Percentiles rank a stretch among this genome's conserved stretches.
Evolutionary conservation across 306 rosid species (phyloP).

Genomic region (Clitoria ternatea): DNA sequence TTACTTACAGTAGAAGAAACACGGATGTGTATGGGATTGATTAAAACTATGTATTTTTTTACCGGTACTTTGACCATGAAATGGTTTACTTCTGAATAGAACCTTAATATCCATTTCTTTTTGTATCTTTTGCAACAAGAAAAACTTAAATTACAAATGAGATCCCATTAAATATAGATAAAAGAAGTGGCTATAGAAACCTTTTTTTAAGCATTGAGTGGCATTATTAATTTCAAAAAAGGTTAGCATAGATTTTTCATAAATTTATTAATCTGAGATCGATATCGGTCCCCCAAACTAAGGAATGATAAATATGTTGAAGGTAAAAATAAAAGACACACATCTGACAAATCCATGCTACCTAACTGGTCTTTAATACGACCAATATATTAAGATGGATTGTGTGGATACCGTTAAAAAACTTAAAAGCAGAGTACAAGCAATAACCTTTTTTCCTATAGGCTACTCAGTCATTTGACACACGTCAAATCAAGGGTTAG

Average conservation of each 20-base stretch:
- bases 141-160: not conserved
- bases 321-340: no score
- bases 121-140: not conserved
- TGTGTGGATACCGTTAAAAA: no score
- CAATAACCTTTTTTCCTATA: no score
- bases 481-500: no score
- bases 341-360: no score
- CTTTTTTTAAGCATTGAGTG: not conserved
- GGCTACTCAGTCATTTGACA: no score
- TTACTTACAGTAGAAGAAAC: not conserved
- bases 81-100: conserved; percentile 1
- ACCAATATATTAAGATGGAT: no score
- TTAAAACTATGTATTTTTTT: not conserved
- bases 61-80: not conserved
- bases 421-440: no score
- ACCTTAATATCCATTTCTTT: not conserved
- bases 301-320: no score
- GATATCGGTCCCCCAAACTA: no score
- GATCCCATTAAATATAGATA: not conserved
- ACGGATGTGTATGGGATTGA: not conserved
- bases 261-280: no score
- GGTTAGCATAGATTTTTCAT: not conserved
- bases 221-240: not conserved
- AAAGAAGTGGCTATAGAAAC: not conserved
- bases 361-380: no score